phyloP scores from a whole-genome alignment of 2,329 filamentous ascomycete species.

The Colletotrichum scovillei region DNA sequence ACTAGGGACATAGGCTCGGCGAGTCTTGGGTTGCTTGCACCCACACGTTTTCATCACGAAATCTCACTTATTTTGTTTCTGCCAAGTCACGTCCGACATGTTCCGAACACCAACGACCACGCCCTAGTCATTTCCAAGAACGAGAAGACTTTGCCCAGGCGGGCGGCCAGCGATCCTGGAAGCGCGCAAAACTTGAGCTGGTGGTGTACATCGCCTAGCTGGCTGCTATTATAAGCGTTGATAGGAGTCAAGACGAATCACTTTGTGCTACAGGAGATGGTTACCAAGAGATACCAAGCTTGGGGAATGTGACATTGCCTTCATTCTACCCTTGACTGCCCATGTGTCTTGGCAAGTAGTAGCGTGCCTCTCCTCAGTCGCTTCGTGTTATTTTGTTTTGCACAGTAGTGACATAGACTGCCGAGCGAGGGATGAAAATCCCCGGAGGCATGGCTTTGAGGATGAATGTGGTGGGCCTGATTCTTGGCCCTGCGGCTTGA shows the following conservation, averaged over 20 bases:
- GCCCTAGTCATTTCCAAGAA: not conserved
- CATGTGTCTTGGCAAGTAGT: constrained; percentile 24
- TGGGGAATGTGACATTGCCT: constrained; percentile 5
- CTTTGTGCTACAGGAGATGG: constrained; percentile 9
- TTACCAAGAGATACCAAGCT: constrained; percentile 19
- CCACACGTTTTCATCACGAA: not conserved
- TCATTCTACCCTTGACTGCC: not conserved
- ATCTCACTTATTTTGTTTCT: not conserved
- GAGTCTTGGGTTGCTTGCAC: not conserved
- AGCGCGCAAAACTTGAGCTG: not conserved
- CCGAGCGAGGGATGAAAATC: constrained; percentile 14
- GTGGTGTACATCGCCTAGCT: constrained; percentile 5
- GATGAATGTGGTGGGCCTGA: not conserved
- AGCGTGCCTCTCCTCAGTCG: not conserved
- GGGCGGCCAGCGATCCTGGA: constrained; percentile 6
- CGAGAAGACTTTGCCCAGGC: not conserved
- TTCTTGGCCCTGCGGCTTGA: constrained; percentile 28
- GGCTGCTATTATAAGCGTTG: not conserved
- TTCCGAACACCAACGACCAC: constrained; percentile 26
- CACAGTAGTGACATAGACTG: not conserved
- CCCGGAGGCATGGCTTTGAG: not conserved
- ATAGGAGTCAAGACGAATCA: not conserved
- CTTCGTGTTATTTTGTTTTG: not conserved
- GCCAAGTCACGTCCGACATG: constrained; percentile 32
- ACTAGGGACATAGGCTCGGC: constrained; percentile 1